Percentiles rank a stretch among this genome's conserved stretches.
These are phyloP conservation scores for Kalmanozyma brasiliensis DNA, from an alignment of 1,284 basidiomycete species.

Conservation along the genomic window DNA sequence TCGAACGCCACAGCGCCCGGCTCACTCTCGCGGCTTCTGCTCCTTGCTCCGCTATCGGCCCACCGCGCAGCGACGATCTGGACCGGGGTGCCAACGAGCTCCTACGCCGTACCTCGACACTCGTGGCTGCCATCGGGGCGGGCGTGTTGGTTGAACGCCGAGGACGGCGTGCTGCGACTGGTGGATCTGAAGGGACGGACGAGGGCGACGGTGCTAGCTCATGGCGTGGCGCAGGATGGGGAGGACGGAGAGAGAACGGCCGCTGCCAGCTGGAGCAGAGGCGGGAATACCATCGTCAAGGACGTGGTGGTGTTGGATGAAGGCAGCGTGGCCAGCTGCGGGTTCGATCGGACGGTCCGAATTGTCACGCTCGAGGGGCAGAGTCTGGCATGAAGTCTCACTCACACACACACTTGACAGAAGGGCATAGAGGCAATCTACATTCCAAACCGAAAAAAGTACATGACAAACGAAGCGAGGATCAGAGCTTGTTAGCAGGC, in stretches of 20 bases:
- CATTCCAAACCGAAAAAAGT: not conserved
- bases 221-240: conserved; percentile 24
- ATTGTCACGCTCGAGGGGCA: conserved; percentile 13
- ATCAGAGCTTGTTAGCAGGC: conserved; percentile 43
- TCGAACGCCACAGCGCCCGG: conserved; percentile 8
- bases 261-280: conserved; percentile 46
- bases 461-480: not conserved
- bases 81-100: conserved; percentile 47
- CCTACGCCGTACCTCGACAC: conserved; percentile 54
- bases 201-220: conserved; percentile 43
- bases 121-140: conserved; percentile 51
- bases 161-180: conserved; percentile 59
- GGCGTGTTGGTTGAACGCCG: conserved; percentile 57
- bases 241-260: not conserved
- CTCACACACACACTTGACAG: not conserved
- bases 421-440: not conserved
- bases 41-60: conserved; percentile 46
- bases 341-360: conserved; percentile 57
- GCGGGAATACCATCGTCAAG: conserved; percentile 64
- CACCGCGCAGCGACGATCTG: conserved; percentile 49
- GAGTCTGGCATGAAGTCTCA: not conserved
- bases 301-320: conserved; percentile 50
- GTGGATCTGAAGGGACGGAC: conserved; percentile 51
- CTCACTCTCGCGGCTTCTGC: conserved; percentile 46
- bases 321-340: conserved; percentile 53